Percentiles rank a stretch among this genome's conserved stretches.
Conservation (phyloP, 257 asterid genomes). For the Cinchona pubescens region DNA sequence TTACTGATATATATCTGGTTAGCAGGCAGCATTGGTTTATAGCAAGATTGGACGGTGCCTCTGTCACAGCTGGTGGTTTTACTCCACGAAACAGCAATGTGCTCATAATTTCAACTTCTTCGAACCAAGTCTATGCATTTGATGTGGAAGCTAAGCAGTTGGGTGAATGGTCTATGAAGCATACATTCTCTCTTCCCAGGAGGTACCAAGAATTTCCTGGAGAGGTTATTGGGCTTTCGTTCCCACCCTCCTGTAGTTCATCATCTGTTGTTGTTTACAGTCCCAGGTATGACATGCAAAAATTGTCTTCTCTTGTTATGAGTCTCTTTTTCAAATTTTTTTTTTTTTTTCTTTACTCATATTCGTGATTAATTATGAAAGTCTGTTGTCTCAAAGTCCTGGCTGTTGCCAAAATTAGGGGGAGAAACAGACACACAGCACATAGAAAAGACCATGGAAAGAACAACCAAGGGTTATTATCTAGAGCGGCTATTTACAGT, state of each 20-base stretch:
- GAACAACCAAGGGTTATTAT: not conserved
- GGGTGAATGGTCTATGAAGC: conserved; percentile 85
- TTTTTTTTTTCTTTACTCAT: not conserved
- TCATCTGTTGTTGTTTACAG: conserved; percentile 81
- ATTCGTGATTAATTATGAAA: not conserved
- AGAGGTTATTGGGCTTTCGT: conserved; percentile 91
- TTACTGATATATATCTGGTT: conserved; percentile 8
- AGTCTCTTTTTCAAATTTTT: too few species aligned
- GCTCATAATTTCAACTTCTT: conserved; percentile 77
- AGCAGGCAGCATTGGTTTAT: conserved; percentile 97
- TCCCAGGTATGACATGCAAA: conserved; percentile 56
- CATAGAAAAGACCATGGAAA: not conserved
- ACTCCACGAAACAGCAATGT: conserved; percentile 68
- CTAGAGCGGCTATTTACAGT: not conserved
- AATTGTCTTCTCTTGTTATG: not conserved
- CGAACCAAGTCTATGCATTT: conserved; percentile 83
- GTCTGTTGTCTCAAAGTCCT: not conserved
- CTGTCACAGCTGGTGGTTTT: conserved; percentile 93
- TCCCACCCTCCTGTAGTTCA: conserved; percentile 68
- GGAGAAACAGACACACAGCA: not conserved
- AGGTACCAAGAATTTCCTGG: conserved; percentile 97
- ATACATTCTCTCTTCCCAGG: conserved; percentile 76
- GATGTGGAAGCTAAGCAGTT: conserved; percentile 94
- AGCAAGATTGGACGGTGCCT: conserved; percentile 90
- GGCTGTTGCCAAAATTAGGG: not conserved